A percentile compares a stretch with the other conserved stretches of the same genome.
These are phyloP conservation scores for Dipteronia dyeriana DNA, from an alignment of 345 rosid species.

Conservation along the genomic window DNA sequence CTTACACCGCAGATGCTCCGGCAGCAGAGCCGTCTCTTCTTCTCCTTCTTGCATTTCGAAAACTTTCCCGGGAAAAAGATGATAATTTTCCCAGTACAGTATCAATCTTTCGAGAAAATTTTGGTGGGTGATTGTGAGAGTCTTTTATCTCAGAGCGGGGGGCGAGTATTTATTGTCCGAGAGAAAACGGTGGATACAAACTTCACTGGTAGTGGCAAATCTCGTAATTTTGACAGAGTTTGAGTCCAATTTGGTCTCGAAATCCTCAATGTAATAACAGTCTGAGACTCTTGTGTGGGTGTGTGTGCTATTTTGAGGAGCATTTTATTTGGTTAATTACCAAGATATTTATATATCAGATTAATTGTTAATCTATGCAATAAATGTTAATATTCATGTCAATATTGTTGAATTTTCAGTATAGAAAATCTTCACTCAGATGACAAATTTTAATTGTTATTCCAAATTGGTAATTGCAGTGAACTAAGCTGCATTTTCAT, in stretches of 20 bases:
- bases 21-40: conserved; percentile 48
- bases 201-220: conserved; percentile 25
- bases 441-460: too few relatives aligned
- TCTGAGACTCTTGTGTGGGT: background rate
- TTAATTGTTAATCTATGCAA: background rate
- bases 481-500: background rate
- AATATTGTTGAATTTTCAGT: background rate
- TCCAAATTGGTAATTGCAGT: background rate
- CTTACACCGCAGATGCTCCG: conserved; percentile 86
- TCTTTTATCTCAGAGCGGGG: background rate
- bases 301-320: background rate
- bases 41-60: conserved; percentile 21
- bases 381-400: background rate
- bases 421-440: too few relatives aligned
- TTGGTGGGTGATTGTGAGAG: background rate
- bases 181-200: background rate
- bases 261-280: conserved; percentile 25
- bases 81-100: conserved; percentile 24
- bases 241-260: conserved; percentile 43
- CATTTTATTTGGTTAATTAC: background rate
- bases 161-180: conserved; percentile 25
- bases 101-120: conserved; percentile 19
- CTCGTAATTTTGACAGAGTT: conserved; percentile 39
- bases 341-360: background rate
- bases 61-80: background rate